Evolutionary conservation across 352 stramenopile species (phyloP).

Genomic region (Globisporangium okanoganense): DNA sequence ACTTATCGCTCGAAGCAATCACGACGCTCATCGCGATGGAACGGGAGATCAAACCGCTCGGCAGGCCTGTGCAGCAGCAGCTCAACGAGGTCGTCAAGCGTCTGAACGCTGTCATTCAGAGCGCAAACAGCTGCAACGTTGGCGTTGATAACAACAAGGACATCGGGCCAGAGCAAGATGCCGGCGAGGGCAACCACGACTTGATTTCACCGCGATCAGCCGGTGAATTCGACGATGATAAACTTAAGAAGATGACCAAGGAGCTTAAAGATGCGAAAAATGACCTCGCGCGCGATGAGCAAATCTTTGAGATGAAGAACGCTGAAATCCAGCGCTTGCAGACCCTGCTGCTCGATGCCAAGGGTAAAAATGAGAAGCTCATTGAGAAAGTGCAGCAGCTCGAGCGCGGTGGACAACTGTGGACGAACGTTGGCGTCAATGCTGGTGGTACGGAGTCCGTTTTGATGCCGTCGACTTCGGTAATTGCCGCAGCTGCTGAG

Average conservation of each 20-base stretch:
- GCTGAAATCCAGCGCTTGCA: constrained; percentile 66
- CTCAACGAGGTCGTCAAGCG: constrained; percentile 81
- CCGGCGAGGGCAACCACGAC: background rate
- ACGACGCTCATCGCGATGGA: constrained; percentile 74
- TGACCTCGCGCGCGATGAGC: constrained; percentile 66
- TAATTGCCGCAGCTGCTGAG: background rate
- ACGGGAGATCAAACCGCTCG: constrained; percentile 68
- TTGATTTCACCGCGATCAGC: background rate
- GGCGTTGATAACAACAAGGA: constrained; percentile 18
- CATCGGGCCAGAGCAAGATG: constrained; percentile 11
- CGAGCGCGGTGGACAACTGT: constrained; percentile 60
- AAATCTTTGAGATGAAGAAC: constrained; percentile 88
- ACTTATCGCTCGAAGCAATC: constrained; percentile 60
- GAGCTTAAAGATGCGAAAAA: constrained; percentile 64
- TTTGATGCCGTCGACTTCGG: background rate
- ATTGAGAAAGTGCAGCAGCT: constrained; percentile 66
- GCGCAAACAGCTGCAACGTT: constrained; percentile 40
- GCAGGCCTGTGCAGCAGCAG: constrained; percentile 64
- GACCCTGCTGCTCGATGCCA: constrained; percentile 47
- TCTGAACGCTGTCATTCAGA: constrained; percentile 65
- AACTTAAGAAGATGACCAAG: constrained; percentile 29
- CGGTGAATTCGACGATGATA: constrained; percentile 14
- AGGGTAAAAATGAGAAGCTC: constrained; percentile 72
- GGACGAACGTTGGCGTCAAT: constrained; percentile 37
- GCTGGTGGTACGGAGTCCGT: background rate